Conservation (phyloP, 805 yeast species). For the Candida germanica region DNA sequence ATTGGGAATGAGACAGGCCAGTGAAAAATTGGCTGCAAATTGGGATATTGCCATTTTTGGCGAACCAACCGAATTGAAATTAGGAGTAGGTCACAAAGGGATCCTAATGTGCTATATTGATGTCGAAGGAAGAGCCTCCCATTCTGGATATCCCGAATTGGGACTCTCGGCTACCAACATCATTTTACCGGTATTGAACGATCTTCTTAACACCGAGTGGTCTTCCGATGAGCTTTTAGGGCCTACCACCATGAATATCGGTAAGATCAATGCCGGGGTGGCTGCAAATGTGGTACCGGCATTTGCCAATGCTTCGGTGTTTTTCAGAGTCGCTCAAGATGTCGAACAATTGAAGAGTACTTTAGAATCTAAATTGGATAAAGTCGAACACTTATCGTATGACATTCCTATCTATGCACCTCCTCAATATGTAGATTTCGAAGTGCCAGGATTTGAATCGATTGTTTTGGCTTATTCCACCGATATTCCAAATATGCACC, state of each 20-base stretch:
- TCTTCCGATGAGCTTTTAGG: constrained; percentile 58
- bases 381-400: constrained; percentile 21
- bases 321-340: constrained; percentile 55
- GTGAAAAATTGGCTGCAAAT: constrained; percentile 33
- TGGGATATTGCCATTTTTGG: constrained; percentile 70
- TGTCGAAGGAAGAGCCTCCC: constrained; percentile 58
- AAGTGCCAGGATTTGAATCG: constrained; percentile 64
- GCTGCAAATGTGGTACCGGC: constrained; percentile 70
- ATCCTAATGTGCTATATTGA: constrained; percentile 38
- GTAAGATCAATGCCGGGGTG: constrained; percentile 55
- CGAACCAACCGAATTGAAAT: constrained; percentile 69
- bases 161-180: constrained; percentile 63
- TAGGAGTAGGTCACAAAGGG: constrained; percentile 73
- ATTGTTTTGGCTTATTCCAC: constrained; percentile 50
- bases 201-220: constrained; percentile 40
- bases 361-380: constrained; percentile 33
- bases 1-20: constrained; percentile 53
- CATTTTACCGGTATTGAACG: constrained; percentile 48
- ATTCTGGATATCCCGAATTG: constrained; percentile 68
- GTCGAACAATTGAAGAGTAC: constrained; percentile 32
- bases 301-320: constrained; percentile 44
- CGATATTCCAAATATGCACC: constrained; percentile 29
- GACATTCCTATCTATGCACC: constrained; percentile 19
- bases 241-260: constrained; percentile 59
- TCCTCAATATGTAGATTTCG: constrained; percentile 51